A percentile compares a stretch with the other conserved stretches of the same genome.
Conservation (phyloP, 495 filamentous ascomycete genomes). For the Penicillium maclennaniae region DNA sequence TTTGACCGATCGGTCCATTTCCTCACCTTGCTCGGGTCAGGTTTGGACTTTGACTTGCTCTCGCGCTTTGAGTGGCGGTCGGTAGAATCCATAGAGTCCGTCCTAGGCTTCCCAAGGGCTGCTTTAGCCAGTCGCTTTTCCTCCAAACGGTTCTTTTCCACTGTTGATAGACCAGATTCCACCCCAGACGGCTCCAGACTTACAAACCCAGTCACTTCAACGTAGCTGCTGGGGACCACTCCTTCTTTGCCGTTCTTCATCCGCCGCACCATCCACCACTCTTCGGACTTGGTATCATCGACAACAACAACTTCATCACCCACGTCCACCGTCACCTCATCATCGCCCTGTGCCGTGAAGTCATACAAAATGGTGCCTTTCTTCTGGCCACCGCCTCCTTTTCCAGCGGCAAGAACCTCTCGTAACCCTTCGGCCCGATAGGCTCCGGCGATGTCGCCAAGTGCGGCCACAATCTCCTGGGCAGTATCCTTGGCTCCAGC, state of each 20-base stretch:
- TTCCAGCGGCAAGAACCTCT: constrained; percentile 79
- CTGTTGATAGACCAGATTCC: constrained; percentile 64
- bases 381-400: constrained; percentile 65
- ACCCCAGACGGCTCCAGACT: constrained; percentile 47
- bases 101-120: constrained; percentile 57
- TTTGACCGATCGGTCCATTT: constrained; percentile 93
- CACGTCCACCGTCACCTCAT: constrained; percentile 88
- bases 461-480: constrained; percentile 79
- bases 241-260: constrained; percentile 89
- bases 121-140: constrained; percentile 77
- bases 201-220: constrained; percentile 72
- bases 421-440: constrained; percentile 76
- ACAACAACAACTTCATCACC: constrained; percentile 89
- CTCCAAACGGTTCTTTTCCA: constrained; percentile 80
- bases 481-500: constrained; percentile 96
- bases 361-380: constrained; percentile 86
- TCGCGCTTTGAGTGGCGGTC: constrained; percentile 65
- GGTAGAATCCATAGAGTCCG: constrained; percentile 54
- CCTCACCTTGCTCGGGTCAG: constrained; percentile 77
- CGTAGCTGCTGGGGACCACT: constrained; percentile 97
- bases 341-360: constrained; percentile 92
- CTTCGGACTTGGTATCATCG: constrained; percentile 87
- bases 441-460: constrained; percentile 86
- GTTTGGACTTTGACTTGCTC: constrained; percentile 64
- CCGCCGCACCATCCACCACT: constrained; percentile 96